Base-by-base conservation (phyloP, 2,329 filamentous ascomycete species). In the Dothiorella sarmentorum region DNA sequence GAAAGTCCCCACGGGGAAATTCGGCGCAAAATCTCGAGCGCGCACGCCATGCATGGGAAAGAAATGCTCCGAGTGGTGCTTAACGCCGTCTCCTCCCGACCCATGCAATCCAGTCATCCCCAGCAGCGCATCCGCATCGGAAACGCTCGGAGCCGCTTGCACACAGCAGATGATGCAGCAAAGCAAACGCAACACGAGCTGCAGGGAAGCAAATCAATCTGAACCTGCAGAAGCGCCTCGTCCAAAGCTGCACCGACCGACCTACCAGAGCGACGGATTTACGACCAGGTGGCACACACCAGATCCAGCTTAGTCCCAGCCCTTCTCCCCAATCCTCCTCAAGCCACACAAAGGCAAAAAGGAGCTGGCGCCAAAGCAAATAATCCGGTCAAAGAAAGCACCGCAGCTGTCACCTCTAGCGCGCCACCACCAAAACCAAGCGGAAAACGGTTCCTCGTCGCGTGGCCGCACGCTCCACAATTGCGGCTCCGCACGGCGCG, bases 401-500 rank as follows among this genome's bases (percentile, higher is more conserved):
- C 27, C 7, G 27, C 27, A 7, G 29, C 29, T 31, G 17, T 42
- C 17, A 42, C 7, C 44, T 18, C 44, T 20, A 29, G 43, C 27
- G 43, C 43, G 29, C 22, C 29, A 18, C 17, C n/a, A 29, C 13
- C 18, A 0, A n/a, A 33, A 31, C 22, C n/a, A n/a, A n/a, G 47
- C 38, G 31, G 31, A 31, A 31, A 38, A 20, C 31, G 17, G 18
- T 18, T 20, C 27, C 15, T 22, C 17, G 20, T 51, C 47, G 47
- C 47, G 47, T 51, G 47, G 47, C 47, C 15, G 47, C 47, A 51
- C 47, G 31, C 47, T 51, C 47, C 47, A 51, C 31, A 51, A 24
- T 51, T 51, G 47, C 47, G 47, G 47, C 47, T 51, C 47, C 47
- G 47, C 47, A 51, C 47, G 27, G 17, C 33, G 24, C 31, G 35